Evolutionary conservation across 164 flowering plant genomes (phyloP), one percentile per base, ranked within the genome.

Genomic region (Macadamia tetraphylla): DNA sequence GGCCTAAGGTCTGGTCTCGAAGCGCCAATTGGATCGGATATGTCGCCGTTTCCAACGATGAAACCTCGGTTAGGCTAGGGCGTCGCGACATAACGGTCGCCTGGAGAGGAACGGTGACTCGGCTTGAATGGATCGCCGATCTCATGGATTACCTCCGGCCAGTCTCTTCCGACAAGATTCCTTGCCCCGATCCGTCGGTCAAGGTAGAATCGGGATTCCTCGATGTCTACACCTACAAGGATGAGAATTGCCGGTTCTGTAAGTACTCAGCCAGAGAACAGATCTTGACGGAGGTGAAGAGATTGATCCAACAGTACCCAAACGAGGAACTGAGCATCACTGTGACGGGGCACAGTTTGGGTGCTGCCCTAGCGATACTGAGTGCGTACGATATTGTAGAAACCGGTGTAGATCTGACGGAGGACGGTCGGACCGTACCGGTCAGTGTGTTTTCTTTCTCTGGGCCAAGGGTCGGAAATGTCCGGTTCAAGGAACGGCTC

Each of bases 291-390:
- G 93, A 86, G 72, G 77, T 90, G 3, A 79, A 70, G 11, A 60
- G 88, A 5, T 46, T 92, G 58, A 58, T 75, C 0, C 85, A 84
- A n/a, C 56, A 31, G 51, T 85, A 86, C 73, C 62, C 73, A 1
- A 61, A 74, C 18, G 94, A 93, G 29, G 90, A 93, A 32, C 0
- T 89, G 35, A 93, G 98, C 77, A 85, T 93, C 3, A 84, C 91
- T 0, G n/a, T 93, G 2, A 88, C 91, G 0, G 98, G 98, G 0
- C 98, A 92, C 66, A 90, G 96, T 55, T 66, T 92, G n/a, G 98
- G 98, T 0, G 53, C 80, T 6, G 93, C 97, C 0, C 58, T 90
- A 17, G 95, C 98, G 0, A 63, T 82, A 6, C 11, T 93, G 43
- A 89, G 87, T 62, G 98, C 91, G 4, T 90, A 84, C 32, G 98